Percentiles rank a stretch among this genome's conserved stretches.
phyloP scores from a whole-genome alignment of 257 asterid species.

The Voacanga thouarsii region DNA sequence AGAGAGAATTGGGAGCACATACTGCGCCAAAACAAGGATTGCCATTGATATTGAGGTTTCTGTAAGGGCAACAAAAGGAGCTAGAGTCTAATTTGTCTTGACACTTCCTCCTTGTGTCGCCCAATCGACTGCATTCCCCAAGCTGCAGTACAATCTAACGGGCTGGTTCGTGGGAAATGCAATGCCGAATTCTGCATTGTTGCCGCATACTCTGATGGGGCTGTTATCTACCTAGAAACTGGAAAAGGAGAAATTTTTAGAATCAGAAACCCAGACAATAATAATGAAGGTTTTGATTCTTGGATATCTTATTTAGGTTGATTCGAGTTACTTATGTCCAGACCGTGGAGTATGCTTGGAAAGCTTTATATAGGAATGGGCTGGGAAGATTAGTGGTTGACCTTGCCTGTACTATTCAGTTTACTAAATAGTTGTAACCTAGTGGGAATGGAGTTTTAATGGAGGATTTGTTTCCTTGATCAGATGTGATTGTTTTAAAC shows the following conservation, averaged over 20 bases:
- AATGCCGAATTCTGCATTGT: constrained; percentile 36
- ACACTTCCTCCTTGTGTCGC: constrained; percentile 69
- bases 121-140: constrained; percentile 72
- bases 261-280: not conserved
- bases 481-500: too few relatives aligned
- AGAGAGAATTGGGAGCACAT: not conserved
- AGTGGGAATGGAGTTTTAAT: too few relatives aligned
- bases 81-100: constrained; percentile 55
- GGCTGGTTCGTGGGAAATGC: constrained; percentile 53
- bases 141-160: constrained; percentile 48
- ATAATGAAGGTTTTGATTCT: too few relatives aligned
- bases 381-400: too few relatives aligned
- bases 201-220: too few relatives aligned
- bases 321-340: constrained; percentile 49
- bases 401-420: too few relatives aligned
- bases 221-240: too few relatives aligned
- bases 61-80: constrained; percentile 56
- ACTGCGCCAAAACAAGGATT: not conserved
- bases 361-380: constrained; percentile 14
- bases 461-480: too few relatives aligned
- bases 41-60: constrained; percentile 30
- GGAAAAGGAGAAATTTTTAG: not conserved
- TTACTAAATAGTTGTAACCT: too few relatives aligned
- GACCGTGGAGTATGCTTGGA: constrained; percentile 56
- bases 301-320: not conserved